Percentiles rank a stretch among this genome's conserved stretches.
Evolutionary conservation across 2,329 filamentous ascomycete genomes (phyloP).

Genomic region (Penicillium paneum): DNA sequence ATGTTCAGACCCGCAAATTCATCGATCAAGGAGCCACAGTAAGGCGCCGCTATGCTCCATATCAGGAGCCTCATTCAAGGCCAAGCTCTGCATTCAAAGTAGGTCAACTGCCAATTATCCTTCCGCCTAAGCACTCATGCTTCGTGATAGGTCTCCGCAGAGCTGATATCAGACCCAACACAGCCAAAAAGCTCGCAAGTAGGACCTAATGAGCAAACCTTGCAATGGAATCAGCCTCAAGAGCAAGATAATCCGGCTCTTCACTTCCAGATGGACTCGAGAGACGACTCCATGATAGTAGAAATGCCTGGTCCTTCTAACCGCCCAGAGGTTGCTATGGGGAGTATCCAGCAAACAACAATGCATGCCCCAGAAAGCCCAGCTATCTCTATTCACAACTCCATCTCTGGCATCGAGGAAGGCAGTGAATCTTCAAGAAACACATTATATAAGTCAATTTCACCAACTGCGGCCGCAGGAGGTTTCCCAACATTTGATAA

Average conservation of each 20-base stretch:
- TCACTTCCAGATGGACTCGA: neutral
- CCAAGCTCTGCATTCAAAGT: constrained; percentile 3
- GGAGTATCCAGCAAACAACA: neutral
- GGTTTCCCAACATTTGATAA: constrained; percentile 2
- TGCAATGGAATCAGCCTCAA: neutral
- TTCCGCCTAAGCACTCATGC: neutral
- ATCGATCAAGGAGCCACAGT: constrained; percentile 44
- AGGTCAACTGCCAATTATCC: neutral
- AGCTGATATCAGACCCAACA: neutral
- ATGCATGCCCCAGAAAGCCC: neutral
- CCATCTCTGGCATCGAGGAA: neutral
- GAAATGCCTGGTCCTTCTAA: neutral
- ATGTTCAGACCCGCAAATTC: constrained; percentile 44
- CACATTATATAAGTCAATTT: constrained; percentile 4
- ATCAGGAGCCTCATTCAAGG: constrained; percentile 27
- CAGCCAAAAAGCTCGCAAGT: neutral
- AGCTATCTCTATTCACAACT: neutral
- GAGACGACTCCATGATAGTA: neutral
- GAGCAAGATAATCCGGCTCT: neutral
- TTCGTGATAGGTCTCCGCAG: neutral
- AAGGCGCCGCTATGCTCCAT: constrained; percentile 39
- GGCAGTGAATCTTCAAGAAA: constrained; percentile 2
- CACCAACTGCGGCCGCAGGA: constrained; percentile 7
- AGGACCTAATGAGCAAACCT: neutral
- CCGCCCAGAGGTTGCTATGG: neutral